A percentile compares a stretch with the other conserved stretches of the same genome.
These are phyloP conservation scores for Phytophthora sp. DNA, from an alignment of 352 stramenopile species.

Conservation along the genomic window DNA sequence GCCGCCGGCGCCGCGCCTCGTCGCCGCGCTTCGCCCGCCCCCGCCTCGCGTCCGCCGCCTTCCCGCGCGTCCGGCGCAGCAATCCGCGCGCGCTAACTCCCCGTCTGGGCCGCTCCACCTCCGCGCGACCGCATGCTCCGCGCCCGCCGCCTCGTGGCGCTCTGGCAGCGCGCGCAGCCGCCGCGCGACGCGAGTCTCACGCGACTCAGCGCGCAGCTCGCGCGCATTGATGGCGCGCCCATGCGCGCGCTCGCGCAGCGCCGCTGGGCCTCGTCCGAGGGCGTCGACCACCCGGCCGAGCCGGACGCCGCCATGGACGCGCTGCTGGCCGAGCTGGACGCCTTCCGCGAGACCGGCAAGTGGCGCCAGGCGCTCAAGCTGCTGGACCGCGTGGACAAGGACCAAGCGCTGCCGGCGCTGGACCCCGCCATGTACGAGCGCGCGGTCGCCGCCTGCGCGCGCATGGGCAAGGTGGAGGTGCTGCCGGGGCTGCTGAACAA, in stretches of 20 bases:
- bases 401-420: constrained; percentile 50
- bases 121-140: constrained; percentile 32
- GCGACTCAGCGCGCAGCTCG: constrained; percentile 14
- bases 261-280: constrained; percentile 31
- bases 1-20: not conserved
- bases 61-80: constrained; percentile 1
- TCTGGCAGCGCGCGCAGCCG: constrained; percentile 36
- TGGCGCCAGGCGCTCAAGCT: constrained; percentile 80
- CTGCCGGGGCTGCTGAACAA: constrained; percentile 76
- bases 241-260: not conserved
- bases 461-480: constrained; percentile 83
- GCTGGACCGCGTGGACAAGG: constrained; percentile 71
- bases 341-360: constrained; percentile 66
- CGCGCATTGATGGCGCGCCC: constrained; percentile 6
- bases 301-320: constrained; percentile 26
- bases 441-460: constrained; percentile 77
- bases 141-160: constrained; percentile 41
- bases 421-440: constrained; percentile 82
- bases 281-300: constrained; percentile 4
- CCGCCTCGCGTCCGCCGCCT: not conserved
- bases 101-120: not conserved
- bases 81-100: not conserved
- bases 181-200: constrained; percentile 19
- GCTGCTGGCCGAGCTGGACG: constrained; percentile 50
- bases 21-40: not conserved